Conservation (phyloP, 768 basidiomycete species). For the Trametes gibbosa region DNA sequence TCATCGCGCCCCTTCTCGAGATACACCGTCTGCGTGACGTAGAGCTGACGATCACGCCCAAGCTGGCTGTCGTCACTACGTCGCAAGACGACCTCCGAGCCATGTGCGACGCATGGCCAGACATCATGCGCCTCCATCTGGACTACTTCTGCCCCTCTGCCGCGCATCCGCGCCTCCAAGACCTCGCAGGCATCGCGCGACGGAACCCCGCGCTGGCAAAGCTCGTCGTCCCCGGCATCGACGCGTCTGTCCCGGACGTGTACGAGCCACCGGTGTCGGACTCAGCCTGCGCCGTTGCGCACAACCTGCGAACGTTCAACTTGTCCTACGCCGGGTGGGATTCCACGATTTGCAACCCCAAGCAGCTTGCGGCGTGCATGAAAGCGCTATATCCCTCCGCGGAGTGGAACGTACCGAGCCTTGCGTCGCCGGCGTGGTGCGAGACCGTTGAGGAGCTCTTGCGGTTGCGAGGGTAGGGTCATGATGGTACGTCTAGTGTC, state of each 20-base stretch:
- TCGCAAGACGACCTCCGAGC: slow-evolving; percentile 5
- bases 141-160: not conserved
- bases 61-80: not conserved
- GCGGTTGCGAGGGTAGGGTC: not conserved
- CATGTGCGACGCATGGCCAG: slow-evolving; percentile 8
- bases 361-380: not conserved
- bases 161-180: not conserved
- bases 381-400: slow-evolving; percentile 1
- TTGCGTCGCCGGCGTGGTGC: not conserved
- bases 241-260: not conserved
- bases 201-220: not conserved
- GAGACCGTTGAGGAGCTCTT: not conserved
- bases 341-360: slow-evolving; percentile 3
- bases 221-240: slow-evolving; percentile 5
- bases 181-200: not conserved
- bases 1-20: not conserved
- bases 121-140: slow-evolving; percentile 3
- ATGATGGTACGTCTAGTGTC: no score
- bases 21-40: slow-evolving; percentile 4
- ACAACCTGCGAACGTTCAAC: not conserved
- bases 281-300: not conserved
- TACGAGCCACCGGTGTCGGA: not conserved
- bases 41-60: not conserved
- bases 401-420: not conserved
- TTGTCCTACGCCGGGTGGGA: not conserved